phyloP scores from a whole-genome alignment of 2,329 filamentous ascomycete genomes.

The Ophiostoma piceae region DNA sequence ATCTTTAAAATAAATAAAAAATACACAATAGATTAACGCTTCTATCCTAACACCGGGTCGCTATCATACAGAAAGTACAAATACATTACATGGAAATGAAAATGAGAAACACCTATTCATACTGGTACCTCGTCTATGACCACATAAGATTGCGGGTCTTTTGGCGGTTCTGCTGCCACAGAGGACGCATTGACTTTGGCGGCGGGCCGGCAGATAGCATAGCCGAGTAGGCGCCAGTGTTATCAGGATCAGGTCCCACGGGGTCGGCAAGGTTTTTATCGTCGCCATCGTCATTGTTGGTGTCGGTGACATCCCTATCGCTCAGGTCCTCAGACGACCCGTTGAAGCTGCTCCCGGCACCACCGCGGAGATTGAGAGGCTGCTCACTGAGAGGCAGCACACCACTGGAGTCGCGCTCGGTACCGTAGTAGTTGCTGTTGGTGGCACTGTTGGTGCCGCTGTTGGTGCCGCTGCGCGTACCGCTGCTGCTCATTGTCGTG shows the following conservation, averaged over 20 bases:
- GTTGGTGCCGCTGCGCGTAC: background rate
- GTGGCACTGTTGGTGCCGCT: background rate
- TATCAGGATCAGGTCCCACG: background rate
- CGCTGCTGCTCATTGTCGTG: background rate
- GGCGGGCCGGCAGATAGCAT: conserved; percentile 10
- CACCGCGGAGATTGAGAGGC: conserved; percentile 10
- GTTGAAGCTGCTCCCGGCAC: conserved; percentile 13
- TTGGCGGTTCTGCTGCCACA: conserved; percentile 52
- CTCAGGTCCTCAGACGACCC: background rate
- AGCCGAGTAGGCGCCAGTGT: conserved; percentile 7
- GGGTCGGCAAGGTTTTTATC: conserved; percentile 12
- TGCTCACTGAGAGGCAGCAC: conserved; percentile 6
- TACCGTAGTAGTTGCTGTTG: background rate
- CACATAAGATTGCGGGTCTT: conserved; percentile 46
- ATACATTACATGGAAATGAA: background rate
- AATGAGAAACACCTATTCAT: background rate
- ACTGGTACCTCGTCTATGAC: conserved; percentile 24
- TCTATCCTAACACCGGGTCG: conserved; percentile 4
- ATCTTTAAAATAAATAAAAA: background rate
- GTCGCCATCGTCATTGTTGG: background rate
- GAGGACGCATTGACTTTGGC: conserved; percentile 32
- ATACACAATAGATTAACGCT: background rate
- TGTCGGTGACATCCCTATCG: background rate
- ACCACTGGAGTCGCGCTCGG: conserved; percentile 12
- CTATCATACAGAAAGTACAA: background rate